Percentiles rank a stretch among this genome's conserved stretches.
These are phyloP conservation scores for Metschnikowia vanudenii DNA, from an alignment of 805 yeast genomes.

Conservation along the genomic window DNA sequence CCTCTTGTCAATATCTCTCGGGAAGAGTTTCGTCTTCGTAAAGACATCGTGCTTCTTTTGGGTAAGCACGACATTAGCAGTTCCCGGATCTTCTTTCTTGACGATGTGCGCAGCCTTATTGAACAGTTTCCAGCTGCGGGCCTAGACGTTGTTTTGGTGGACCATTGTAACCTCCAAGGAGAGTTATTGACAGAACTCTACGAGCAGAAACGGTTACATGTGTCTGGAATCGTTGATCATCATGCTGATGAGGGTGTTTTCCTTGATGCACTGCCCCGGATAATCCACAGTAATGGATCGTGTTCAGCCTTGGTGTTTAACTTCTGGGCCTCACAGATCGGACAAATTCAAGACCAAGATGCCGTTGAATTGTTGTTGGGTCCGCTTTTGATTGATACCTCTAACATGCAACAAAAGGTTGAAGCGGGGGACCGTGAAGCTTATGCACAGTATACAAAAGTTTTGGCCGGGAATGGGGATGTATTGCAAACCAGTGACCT, in stretches of 20 bases:
- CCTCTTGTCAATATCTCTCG: constrained; percentile 77
- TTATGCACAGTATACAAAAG: constrained; percentile 34
- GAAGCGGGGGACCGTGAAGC: constrained; percentile 57
- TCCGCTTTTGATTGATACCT: constrained; percentile 76
- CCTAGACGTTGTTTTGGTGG: constrained; percentile 64
- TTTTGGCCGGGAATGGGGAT: constrained; percentile 12
- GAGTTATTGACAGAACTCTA: constrained; percentile 31
- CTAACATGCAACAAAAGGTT: constrained; percentile 61
- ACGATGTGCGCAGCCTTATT: constrained; percentile 52
- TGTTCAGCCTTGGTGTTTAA: constrained; percentile 73
- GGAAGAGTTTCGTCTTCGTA: constrained; percentile 63
- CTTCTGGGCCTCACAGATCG: constrained; percentile 46
- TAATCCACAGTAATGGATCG: constrained; percentile 66
- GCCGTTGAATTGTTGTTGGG: constrained; percentile 52
- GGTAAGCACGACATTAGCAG: constrained; percentile 44
- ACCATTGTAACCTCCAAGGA: constrained; percentile 73
- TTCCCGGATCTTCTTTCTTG: constrained; percentile 57
- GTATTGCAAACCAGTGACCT: neutral
- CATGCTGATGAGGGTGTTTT: constrained; percentile 69
- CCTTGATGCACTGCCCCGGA: constrained; percentile 55
- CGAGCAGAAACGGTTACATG: constrained; percentile 28
- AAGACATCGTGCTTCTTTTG: constrained; percentile 64
- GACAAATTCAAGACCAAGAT: constrained; percentile 23
- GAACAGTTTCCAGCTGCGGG: constrained; percentile 6
- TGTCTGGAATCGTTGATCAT: constrained; percentile 77